Percentiles rank a stretch among this genome's conserved stretches.
These are phyloP conservation scores for Pyrus hybrid DNA, from an alignment of 331 rosid species.

Conservation along the genomic window DNA sequence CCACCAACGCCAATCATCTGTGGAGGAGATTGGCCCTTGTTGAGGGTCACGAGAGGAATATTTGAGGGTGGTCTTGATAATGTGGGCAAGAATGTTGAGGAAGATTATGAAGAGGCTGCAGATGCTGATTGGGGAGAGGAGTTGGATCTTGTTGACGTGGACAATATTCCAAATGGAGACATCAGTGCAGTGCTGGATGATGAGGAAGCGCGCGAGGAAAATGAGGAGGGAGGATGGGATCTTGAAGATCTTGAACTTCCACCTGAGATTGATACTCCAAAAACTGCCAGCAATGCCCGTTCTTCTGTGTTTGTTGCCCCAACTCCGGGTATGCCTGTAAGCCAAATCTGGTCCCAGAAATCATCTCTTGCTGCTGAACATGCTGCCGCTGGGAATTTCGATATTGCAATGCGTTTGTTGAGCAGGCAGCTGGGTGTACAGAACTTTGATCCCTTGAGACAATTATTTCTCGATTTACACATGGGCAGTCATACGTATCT, in stretches of 20 bases:
- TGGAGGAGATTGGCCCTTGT: slow-evolving; percentile 23
- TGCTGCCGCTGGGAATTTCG: slow-evolving; percentile 14
- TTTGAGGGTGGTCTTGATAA: slow-evolving; percentile 12
- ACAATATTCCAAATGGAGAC: slow-evolving; percentile 7
- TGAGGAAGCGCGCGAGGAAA: slow-evolving; percentile 1
- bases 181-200: slow-evolving; percentile 3
- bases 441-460: slow-evolving; percentile 6
- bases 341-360: slow-evolving; percentile 13
- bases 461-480: slow-evolving; percentile 10
- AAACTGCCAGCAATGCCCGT: neutral
- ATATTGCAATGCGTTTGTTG: slow-evolving; percentile 15
- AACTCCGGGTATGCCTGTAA: slow-evolving; percentile 9
- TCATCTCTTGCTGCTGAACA: slow-evolving; percentile 20
- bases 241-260: slow-evolving; percentile 18
- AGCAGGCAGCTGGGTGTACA: slow-evolving; percentile 8
- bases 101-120: slow-evolving; percentile 6
- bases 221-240: slow-evolving; percentile 12
- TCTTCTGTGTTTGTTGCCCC: slow-evolving; percentile 13
- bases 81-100: slow-evolving; percentile 4
- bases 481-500: slow-evolving; percentile 12
- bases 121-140: slow-evolving; percentile 9
- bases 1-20: slow-evolving; percentile 14
- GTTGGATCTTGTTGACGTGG: slow-evolving; percentile 5
- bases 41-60: slow-evolving; percentile 7
- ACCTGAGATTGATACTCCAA: slow-evolving; percentile 13